A percentile compares a stretch with the other conserved stretches of the same genome.
Conservation (phyloP, 2,329 filamentous ascomycete species). For the Catunica adiposa region DNA sequence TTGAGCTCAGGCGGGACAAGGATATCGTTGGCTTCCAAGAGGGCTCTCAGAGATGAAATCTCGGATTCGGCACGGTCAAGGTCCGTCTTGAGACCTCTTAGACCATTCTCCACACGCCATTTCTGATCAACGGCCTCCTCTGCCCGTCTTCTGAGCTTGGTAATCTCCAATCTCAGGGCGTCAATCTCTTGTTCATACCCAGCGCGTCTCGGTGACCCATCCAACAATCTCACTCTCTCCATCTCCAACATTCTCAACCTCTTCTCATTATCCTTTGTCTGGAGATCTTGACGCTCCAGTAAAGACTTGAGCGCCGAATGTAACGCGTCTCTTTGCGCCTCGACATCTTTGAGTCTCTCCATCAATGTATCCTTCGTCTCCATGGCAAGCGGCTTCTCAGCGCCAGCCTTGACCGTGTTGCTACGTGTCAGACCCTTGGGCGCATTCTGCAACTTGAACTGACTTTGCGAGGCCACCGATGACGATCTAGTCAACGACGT, state of each 20-base stretch:
- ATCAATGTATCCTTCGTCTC: conserved; percentile 53
- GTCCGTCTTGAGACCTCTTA: conserved; percentile 85
- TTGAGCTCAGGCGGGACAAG: conserved; percentile 46
- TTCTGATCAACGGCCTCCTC: conserved; percentile 93
- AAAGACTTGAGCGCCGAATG: conserved; percentile 75
- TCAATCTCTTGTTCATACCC: conserved; percentile 75
- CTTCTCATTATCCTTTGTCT: conserved; percentile 71
- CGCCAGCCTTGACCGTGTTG: conserved; percentile 37
- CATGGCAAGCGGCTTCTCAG: conserved; percentile 16
- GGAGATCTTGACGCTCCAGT: conserved; percentile 68
- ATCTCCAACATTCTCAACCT: conserved; percentile 59
- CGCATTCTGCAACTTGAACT: conserved; percentile 19
- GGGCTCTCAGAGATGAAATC: conserved; percentile 60
- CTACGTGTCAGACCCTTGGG: conserved; percentile 36
- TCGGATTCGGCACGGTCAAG: conserved; percentile 90
- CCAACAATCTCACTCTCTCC: conserved; percentile 59
- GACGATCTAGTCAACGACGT: conserved; percentile 15
- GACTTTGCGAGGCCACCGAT: conserved; percentile 22
- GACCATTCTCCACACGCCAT: conserved; percentile 84
- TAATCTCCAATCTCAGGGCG: conserved; percentile 68
- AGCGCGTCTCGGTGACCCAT: conserved; percentile 51
- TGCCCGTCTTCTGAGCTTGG: conserved; percentile 64
- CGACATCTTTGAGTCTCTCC: conserved; percentile 78
- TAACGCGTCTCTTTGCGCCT: conserved; percentile 82
- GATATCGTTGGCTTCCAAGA: conserved; percentile 73